Base-by-base conservation (phyloP, 495 filamentous ascomycete species). In the Hyphodiscus hymeniophilus region DNA sequence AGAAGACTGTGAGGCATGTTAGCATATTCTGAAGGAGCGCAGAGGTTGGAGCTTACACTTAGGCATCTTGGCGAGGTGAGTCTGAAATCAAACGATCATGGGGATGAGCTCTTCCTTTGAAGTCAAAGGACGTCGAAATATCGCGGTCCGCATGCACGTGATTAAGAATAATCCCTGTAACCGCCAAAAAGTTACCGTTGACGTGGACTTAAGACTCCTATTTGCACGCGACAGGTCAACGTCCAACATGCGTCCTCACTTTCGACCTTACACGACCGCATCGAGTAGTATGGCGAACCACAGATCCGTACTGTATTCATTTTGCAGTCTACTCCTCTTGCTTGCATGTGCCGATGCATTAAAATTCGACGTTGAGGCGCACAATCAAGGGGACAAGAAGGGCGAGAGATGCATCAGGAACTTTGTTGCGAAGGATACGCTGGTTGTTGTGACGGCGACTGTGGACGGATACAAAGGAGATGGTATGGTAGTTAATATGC, bases 371-470 rank as follows among this genome's bases (percentile, higher is more conserved):
- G 75, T 98, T 45, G 64, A 77, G 57, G 88, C 92, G 12, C 70
- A 79, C 47, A 73, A 71, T 15, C 69, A 65, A 50, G 74, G 79
- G 60, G 76, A 72, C 64, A 70, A 73, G 58, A 75, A 79, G 60
- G 73, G 78, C 44, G 81, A 87, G 63, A 77, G 94, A 76, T 98
- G 92, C 71, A 88, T 98, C 66, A 81, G 94, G 58, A 98, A 98
- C 69, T 97, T 96, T 63, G 91, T 96, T 47, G 72, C 81, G 42
- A 87, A 82, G 66, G 89, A 95, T 63, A 94, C 91, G 45, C 72
- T 98, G 50, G 92, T 98, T n/a, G 90, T 97, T 5, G 92, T 98
- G n/a, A 97, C 92, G 30, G 85, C 91, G 44, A 95, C 82, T 44
- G 78, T 94, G 12, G 75, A 80, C 62, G 92, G 92, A 12, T 66